Evolutionary conservation across 768 basidiomycete species (phyloP).

Genomic region (Dendrothele bispora): DNA sequence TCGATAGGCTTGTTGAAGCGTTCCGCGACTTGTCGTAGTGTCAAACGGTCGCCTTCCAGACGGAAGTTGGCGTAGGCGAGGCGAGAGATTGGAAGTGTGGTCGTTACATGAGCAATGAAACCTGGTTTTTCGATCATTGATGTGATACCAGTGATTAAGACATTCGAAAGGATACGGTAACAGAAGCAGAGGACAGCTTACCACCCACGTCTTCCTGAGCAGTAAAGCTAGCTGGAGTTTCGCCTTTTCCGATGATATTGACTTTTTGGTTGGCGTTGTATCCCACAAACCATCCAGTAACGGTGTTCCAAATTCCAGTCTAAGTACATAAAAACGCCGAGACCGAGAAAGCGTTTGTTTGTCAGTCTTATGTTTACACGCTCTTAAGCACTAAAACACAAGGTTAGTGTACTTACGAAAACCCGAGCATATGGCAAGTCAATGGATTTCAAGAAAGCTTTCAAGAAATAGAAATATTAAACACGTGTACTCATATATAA

Average conservation of each 20-base stretch:
- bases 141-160: background rate
- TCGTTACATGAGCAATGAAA: constrained; percentile 2
- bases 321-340: constrained; percentile 12
- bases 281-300: constrained; percentile 25
- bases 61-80: background rate
- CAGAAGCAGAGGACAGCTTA: background rate
- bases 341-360: background rate
- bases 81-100: background rate
- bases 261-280: constrained; percentile 25
- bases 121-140: background rate
- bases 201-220: constrained; percentile 33
- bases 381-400: background rate
- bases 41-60: background rate
- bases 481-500: background rate
- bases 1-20: background rate
- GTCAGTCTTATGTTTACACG: too few species aligned
- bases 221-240: constrained; percentile 26
- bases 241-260: constrained; percentile 29
- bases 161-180: background rate
- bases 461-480: background rate
- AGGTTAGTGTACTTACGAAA: constrained; percentile 1
- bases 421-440: constrained; percentile 1
- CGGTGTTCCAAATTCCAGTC: constrained; percentile 33
- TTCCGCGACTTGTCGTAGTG: background rate
- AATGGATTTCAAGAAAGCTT: background rate